phyloP scores from a whole-genome alignment of 2,329 filamentous ascomycete genomes.

The Colletotrichum ledebouriae region DNA sequence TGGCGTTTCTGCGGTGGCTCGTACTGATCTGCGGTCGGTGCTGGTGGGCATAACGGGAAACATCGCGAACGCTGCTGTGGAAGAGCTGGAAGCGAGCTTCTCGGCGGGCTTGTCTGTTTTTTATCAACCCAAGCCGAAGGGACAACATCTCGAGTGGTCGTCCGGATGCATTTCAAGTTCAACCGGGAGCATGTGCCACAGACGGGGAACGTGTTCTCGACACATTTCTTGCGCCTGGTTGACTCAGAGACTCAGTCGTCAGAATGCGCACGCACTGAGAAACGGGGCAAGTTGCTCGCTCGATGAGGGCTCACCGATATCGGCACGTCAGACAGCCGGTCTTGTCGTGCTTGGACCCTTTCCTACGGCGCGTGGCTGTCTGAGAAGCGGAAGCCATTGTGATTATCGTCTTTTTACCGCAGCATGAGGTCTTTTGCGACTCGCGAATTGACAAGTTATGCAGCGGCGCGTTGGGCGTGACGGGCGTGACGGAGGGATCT shows the following conservation, averaged over 20 bases:
- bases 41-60: slow-evolving; percentile 9
- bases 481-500: slow-evolving; percentile 19
- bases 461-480: slow-evolving; percentile 35
- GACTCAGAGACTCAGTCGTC: background rate
- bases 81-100: background rate
- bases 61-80: background rate
- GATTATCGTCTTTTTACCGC: background rate
- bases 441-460: background rate
- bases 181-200: slow-evolving; percentile 41
- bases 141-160: slow-evolving; percentile 38
- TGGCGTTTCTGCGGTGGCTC: slow-evolving; percentile 35
- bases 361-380: slow-evolving; percentile 32
- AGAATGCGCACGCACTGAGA: slow-evolving; percentile 7
- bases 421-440: background rate
- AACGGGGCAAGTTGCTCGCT: background rate
- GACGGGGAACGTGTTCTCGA: slow-evolving; percentile 40
- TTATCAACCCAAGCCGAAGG: slow-evolving; percentile 35
- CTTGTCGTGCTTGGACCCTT: slow-evolving; percentile 43
- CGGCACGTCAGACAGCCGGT: slow-evolving; percentile 43
- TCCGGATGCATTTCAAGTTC: slow-evolving; percentile 41
- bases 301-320: slow-evolving; percentile 38
- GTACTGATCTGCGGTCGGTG: slow-evolving; percentile 4
- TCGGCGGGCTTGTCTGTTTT: background rate
- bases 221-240: slow-evolving; percentile 42
- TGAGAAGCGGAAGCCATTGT: slow-evolving; percentile 5